Percentiles rank a stretch among this genome's conserved stretches.
These are phyloP conservation scores for Dalbergia cochinchinensis DNA, from an alignment of 306 rosid species.

Conservation along the genomic window DNA sequence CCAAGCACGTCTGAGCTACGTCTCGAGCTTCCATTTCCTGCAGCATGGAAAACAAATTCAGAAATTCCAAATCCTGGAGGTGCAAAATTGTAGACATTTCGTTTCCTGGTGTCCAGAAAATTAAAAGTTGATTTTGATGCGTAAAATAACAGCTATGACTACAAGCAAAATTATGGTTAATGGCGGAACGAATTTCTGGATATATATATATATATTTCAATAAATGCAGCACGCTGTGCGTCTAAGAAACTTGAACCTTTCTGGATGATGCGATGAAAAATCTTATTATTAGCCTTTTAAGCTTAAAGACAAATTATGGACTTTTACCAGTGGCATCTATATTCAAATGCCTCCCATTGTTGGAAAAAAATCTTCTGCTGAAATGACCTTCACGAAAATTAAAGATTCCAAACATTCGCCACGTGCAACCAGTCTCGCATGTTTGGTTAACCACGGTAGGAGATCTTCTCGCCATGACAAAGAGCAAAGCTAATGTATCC, in stretches of 20 bases:
- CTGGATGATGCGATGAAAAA: constrained; percentile 14
- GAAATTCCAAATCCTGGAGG: background rate
- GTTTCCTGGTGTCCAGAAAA: background rate
- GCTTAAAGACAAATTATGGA: background rate
- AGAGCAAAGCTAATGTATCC: constrained; percentile 37
- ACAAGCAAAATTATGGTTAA: background rate
- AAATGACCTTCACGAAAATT: constrained; percentile 58
- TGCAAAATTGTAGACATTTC: background rate
- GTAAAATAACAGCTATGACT: background rate
- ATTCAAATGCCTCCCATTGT: constrained; percentile 40
- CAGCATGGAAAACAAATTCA: constrained; percentile 28
- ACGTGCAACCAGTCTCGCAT: constrained; percentile 61
- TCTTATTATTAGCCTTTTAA: background rate
- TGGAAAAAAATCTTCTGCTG: constrained; percentile 54
- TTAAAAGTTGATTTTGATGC: background rate
- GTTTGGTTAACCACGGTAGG: constrained; percentile 59
- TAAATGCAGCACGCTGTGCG: background rate
- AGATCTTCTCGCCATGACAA: constrained; percentile 65
- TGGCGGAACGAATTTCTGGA: background rate
- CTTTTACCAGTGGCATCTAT: constrained; percentile 53
- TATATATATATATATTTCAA: background rate
- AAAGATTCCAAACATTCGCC: constrained; percentile 65
- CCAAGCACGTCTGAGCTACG: constrained; percentile 41
- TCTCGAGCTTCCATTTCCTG: constrained; percentile 58
- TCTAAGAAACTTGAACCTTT: too few species aligned